Base-by-base conservation (phyloP, 495 filamentous ascomycete genomes). In the Penicillium longicatenatum region DNA sequence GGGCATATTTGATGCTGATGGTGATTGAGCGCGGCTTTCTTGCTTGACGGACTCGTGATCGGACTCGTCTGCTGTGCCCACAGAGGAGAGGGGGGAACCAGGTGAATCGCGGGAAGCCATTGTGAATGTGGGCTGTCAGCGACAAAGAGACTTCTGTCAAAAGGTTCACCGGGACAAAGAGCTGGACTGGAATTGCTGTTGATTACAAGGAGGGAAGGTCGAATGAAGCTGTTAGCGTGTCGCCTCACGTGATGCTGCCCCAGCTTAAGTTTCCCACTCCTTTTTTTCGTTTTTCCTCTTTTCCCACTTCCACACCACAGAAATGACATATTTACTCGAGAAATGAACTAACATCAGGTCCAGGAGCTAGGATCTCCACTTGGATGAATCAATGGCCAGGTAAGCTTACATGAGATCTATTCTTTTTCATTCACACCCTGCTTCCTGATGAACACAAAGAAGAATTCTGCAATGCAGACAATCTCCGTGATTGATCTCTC, bases 381-480 rank as follows among this genome's bases (percentile, higher is more conserved):
- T 39, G 4, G 16, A 39, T 33, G 17, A n/a, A 19, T 14, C 16
- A n/a, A 45, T 54, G 55, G 58, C 59, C 55, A 58, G 59, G 21
- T 35, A 35, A 5, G 20, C 26, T 26, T 54, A 5, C 33, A 20
- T 29, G 16, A 7, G 35, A 14, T 30, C 26, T 6, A 51, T 37
- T 54, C 54, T 29, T 9, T 19, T 47, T 39, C 53, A 19, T 20
- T 69, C n/a, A 22, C 43, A 46, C 45, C 24, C 24, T 48, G 12
- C 24, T 48, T 30, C 45, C 52, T 64, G 55, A 74, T 79, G 80
- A 83, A 76, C 73, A 77, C 57, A 63, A 57, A 68, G 58, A 79
- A 76, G 79, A 82, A 73, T 82, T 83, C 80, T 83, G 80, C 81
- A 82, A 82, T 81, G 58, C 78, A 50, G 78, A 83, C 73, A 79